phyloP scores from a whole-genome alignment of 2,329 filamentous ascomycete genomes.

The Biscogniauxia marginata region DNA sequence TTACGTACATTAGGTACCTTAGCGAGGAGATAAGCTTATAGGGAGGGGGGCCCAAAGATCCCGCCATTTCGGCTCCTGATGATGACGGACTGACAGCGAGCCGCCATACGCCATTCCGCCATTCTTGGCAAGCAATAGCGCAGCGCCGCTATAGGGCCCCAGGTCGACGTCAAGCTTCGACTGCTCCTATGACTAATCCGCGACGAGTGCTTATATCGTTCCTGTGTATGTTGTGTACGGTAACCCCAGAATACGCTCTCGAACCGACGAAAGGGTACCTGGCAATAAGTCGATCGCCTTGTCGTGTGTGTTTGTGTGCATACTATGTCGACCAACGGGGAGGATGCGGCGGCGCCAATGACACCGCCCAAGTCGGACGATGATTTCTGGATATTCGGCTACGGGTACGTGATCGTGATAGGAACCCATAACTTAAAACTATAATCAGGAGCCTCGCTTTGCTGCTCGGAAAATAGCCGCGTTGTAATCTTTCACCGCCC shows the following conservation, averaged over 20 bases:
- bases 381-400: conserved; percentile 96
- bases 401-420: conserved; percentile 65
- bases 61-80: not conserved
- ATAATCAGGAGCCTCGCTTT: conserved; percentile 3
- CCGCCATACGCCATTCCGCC: not conserved
- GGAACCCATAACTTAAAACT: no score
- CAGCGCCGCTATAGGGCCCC: no score
- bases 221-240: no score
- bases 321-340: conserved; percentile 20
- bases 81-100: not conserved
- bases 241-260: no score
- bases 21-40: not conserved
- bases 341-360: no score
- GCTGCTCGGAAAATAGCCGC: not conserved
- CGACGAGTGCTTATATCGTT: no score
- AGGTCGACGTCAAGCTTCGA: no score
- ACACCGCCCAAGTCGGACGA: conserved; percentile 42
- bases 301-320: no score
- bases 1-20: no score
- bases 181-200: no score
- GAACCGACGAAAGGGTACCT: not conserved
- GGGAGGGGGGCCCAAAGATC: not conserved
- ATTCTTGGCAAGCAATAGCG: not conserved
- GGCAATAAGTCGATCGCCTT: no score
- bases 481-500: not conserved